Evolutionary conservation across 139 green algal genomes (phyloP).

Genomic region (Axilococcus clingmanii): DNA sequence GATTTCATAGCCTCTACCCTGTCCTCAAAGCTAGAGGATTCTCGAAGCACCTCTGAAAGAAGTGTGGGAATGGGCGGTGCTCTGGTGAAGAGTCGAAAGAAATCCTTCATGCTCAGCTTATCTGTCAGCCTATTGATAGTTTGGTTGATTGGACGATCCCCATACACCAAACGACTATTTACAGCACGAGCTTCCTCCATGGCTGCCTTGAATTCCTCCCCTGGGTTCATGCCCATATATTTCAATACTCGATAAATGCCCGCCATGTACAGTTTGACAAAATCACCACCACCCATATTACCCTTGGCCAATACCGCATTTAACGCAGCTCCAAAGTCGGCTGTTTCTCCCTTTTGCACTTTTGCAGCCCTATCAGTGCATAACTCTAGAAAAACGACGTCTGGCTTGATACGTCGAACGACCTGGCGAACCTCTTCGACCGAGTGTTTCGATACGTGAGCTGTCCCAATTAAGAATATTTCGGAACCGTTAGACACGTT

Average conservation of each 20-base stretch:
- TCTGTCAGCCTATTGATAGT: conserved; percentile 17
- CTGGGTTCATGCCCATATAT: conserved; percentile 26
- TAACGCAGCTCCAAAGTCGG: neutral
- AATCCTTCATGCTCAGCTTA: conserved; percentile 10
- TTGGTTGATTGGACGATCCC: conserved; percentile 13
- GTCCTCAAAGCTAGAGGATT: conserved; percentile 3
- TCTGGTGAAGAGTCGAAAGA: conserved; percentile 9
- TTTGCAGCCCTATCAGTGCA: conserved; percentile 17
- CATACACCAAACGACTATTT: conserved; percentile 23
- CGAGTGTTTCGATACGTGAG: conserved; percentile 31
- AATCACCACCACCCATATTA: neutral
- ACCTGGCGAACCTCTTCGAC: conserved; percentile 35
- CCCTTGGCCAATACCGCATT: conserved; percentile 7
- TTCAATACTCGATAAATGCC: conserved; percentile 20
- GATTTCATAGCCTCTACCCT: conserved; percentile 38
- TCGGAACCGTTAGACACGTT: conserved; percentile 42
- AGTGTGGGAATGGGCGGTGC: conserved; percentile 5
- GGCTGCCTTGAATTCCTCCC: conserved; percentile 42
- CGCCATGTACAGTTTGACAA: conserved; percentile 8
- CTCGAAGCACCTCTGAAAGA: conserved; percentile 1
- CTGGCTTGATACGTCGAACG: conserved; percentile 34
- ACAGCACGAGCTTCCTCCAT: conserved; percentile 31
- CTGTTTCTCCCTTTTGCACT: conserved; percentile 6
- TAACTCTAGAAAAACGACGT: conserved; percentile 42
- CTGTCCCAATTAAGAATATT: conserved; percentile 44